Conservation (phyloP, 2,329 filamentous ascomycete genomes). For the Pleoardoris graminearum region DNA sequence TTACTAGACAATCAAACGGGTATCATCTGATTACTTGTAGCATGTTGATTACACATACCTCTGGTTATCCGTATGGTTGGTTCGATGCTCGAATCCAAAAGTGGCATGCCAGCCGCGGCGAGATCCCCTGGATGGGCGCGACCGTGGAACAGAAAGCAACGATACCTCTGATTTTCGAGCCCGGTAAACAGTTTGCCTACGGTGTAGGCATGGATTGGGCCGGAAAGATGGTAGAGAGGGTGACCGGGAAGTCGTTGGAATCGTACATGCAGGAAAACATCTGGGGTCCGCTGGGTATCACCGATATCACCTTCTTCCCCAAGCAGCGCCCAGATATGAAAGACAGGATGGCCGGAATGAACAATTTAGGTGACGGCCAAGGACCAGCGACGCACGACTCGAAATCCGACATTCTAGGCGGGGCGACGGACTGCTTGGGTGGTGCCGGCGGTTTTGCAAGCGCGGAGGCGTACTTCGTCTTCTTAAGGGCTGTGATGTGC, state of each 20-base stretch:
- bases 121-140: slow-evolving; percentile 51
- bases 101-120: slow-evolving; percentile 29
- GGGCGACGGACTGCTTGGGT: slow-evolving; percentile 12
- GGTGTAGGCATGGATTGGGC: slow-evolving; percentile 52
- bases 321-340: slow-evolving; percentile 11
- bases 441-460: slow-evolving; percentile 11
- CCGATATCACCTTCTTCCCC: slow-evolving; percentile 59
- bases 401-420: slow-evolving; percentile 8
- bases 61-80: slow-evolving; percentile 52
- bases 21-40: too few relatives aligned
- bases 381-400: slow-evolving; percentile 1
- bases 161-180: slow-evolving; percentile 62
- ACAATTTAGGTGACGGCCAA: slow-evolving; percentile 10
- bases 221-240: slow-evolving; percentile 49
- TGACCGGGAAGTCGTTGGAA: slow-evolving; percentile 45
- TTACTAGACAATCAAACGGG: too few relatives aligned
- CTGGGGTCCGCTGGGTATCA: slow-evolving; percentile 47
- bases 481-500: slow-evolving; percentile 12
- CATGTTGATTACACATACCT: slow-evolving; percentile 49
- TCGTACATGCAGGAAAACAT: slow-evolving; percentile 50
- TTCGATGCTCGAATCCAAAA: slow-evolving; percentile 49
- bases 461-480: slow-evolving; percentile 10
- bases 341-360: slow-evolving; percentile 10
- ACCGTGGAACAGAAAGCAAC: slow-evolving; percentile 51
- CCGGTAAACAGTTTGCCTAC: slow-evolving; percentile 63